These are phyloP conservation scores for Fraxinus sp. DNA, from an alignment of 305 asterid genomes.

Conservation along the genomic window DNA sequence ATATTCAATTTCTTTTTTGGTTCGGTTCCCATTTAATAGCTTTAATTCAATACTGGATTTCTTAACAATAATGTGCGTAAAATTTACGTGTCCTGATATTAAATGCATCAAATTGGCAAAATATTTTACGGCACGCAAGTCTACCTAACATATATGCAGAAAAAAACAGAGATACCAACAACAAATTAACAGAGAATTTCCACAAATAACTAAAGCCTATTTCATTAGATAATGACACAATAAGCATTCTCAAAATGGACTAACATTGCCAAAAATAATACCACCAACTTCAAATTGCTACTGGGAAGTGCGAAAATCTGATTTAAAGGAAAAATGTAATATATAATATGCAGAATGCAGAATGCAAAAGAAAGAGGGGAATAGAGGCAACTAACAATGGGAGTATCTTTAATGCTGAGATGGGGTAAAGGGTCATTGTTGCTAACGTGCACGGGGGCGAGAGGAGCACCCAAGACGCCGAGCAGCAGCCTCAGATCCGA, in stretches of 20 bases:
- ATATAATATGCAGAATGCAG: background rate
- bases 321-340: background rate
- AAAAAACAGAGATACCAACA: background rate
- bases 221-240: background rate
- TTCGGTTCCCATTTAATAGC: background rate
- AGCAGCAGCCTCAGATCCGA: constrained; percentile 88
- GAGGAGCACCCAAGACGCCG: constrained; percentile 93
- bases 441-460: constrained; percentile 87
- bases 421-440: constrained; percentile 73
- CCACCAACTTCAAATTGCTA: background rate
- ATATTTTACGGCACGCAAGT: background rate
- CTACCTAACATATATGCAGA: background rate
- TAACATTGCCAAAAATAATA: background rate
- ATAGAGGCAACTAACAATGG: constrained; percentile 59
- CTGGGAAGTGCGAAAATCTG: background rate
- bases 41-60: background rate
- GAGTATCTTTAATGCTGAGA: constrained; percentile 78
- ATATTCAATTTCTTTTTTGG: constrained; percentile 18
- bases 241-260: background rate
- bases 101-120: background rate
- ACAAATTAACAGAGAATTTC: background rate
- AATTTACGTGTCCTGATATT: background rate
- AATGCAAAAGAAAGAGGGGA: background rate
- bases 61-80: background rate
- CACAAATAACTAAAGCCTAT: background rate